These are phyloP conservation scores for Inga leiocalycina DNA, from an alignment of 306 rosid species.

Conservation along the genomic window DNA sequence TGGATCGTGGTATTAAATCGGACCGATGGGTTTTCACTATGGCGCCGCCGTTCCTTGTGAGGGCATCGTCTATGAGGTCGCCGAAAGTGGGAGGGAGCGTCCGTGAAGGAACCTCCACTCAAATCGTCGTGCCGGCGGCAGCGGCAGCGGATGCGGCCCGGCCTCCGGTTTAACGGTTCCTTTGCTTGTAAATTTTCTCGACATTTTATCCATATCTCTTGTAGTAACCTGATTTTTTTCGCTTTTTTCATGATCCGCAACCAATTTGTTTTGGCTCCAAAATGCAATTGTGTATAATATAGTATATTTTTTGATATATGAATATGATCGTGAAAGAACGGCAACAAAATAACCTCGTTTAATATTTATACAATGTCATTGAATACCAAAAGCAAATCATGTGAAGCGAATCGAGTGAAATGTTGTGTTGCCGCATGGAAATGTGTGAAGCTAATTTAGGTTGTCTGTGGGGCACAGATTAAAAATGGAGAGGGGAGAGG, in stretches of 20 bases:
- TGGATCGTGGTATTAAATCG: conserved; percentile 63
- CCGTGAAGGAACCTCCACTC: conserved; percentile 45
- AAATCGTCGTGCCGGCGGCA: neutral
- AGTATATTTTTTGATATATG: neutral
- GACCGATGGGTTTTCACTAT: conserved; percentile 81
- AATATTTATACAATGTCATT: too few relatives aligned
- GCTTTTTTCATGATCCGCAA: neutral
- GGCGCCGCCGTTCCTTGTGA: conserved; percentile 71
- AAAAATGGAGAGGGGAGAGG: too few relatives aligned
- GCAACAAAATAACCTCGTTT: neutral
- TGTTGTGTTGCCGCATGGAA: neutral
- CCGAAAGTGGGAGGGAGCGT: conserved; percentile 46
- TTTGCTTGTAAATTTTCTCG: neutral
- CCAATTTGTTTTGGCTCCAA: neutral
- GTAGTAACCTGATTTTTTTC: conserved; percentile 15
- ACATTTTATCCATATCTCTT: neutral
- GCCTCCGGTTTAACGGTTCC: conserved; percentile 44
- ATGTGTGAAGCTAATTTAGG: neutral
- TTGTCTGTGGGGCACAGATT: neutral
- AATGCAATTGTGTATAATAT: conserved; percentile 28
- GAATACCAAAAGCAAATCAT: neutral
- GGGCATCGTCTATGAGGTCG: conserved; percentile 71
- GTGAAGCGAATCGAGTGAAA: neutral
- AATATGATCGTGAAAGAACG: neutral
- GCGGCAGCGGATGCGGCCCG: conserved; percentile 30